Conservation (phyloP, 2,329 filamentous ascomycete genomes). For the Bipolaris oryzae region DNA sequence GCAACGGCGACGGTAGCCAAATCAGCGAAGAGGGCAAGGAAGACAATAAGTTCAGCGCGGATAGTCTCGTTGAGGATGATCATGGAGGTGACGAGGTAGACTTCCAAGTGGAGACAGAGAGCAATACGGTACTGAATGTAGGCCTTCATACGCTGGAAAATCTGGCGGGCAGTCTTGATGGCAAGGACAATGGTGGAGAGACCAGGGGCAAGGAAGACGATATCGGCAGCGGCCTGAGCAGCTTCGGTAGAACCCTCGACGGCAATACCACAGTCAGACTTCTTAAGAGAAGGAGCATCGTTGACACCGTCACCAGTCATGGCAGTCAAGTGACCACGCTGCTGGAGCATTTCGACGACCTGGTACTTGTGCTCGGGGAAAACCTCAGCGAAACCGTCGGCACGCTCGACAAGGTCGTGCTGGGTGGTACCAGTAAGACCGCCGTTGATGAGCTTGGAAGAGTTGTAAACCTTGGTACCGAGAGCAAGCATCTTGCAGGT, state of each 20-base stretch:
- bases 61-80: constrained; percentile 81
- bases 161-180: constrained; percentile 76
- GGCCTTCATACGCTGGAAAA: constrained; percentile 79
- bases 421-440: constrained; percentile 74
- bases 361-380: constrained; percentile 79
- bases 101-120: constrained; percentile 73
- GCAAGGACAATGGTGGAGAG: constrained; percentile 73
- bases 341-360: constrained; percentile 76
- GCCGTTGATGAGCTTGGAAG: constrained; percentile 76
- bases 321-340: constrained; percentile 73
- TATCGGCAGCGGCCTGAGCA: constrained; percentile 74
- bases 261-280: constrained; percentile 75
- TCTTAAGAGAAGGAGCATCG: constrained; percentile 75
- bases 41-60: constrained; percentile 74
- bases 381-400: constrained; percentile 75
- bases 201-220: constrained; percentile 75
- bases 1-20: constrained; percentile 78
- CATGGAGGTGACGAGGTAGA: constrained; percentile 79
- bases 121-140: constrained; percentile 80
- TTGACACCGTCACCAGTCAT: constrained; percentile 80
- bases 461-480: constrained; percentile 82
- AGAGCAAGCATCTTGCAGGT: constrained; percentile 83
- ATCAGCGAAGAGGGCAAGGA: constrained; percentile 80
- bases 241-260: constrained; percentile 75
- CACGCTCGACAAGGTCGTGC: constrained; percentile 77